Evolutionary conservation across 768 basidiomycete genomes (phyloP).

Genomic region (Mycena chlorophos): DNA sequence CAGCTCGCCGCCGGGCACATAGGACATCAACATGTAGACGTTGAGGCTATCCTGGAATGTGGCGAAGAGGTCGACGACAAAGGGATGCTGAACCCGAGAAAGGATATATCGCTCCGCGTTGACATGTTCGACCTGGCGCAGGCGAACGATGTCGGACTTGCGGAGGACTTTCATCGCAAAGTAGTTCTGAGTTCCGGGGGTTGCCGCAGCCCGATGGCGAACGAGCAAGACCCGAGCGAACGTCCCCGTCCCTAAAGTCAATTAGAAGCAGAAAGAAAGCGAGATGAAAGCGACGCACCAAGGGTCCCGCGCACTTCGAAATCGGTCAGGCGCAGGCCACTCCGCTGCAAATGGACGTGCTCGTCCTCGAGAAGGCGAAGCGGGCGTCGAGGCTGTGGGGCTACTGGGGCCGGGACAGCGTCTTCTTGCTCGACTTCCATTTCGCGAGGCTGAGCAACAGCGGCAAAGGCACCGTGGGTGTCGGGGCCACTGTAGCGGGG

Average conservation of each 20-base stretch:
- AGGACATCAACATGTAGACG: slow-evolving; percentile 97
- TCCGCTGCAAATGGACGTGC: slow-evolving; percentile 57
- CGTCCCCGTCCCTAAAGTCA: slow-evolving; percentile 83
- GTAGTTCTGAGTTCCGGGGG: slow-evolving; percentile 54
- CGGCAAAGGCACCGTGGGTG: slow-evolving; percentile 20
- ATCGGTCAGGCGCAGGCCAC: slow-evolving; percentile 68
- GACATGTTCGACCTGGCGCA: slow-evolving; percentile 97
- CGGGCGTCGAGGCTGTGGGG: slow-evolving; percentile 42
- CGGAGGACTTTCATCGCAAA: slow-evolving; percentile 90
- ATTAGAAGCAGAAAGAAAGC: slow-evolving; percentile 2
- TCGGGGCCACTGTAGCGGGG: slow-evolving; percentile 37
- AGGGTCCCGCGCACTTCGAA: slow-evolving; percentile 81
- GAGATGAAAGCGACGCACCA: slow-evolving; percentile 45
- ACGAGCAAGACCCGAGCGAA: slow-evolving; percentile 94
- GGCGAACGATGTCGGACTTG: slow-evolving; percentile 81
- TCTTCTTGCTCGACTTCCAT: slow-evolving; percentile 29
- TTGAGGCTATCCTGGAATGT: slow-evolving; percentile 96
- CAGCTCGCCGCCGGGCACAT: slow-evolving; percentile 94
- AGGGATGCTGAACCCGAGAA: slow-evolving; percentile 88
- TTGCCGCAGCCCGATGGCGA: slow-evolving; percentile 58
- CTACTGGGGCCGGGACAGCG: slow-evolving; percentile 15
- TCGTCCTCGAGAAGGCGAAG: slow-evolving; percentile 69
- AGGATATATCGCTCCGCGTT: slow-evolving; percentile 95
- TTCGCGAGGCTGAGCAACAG: slow-evolving; percentile 20
- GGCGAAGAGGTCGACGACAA: slow-evolving; percentile 94